A percentile compares a stretch with the other conserved stretches of the same genome.
Evolutionary conservation across 2,329 filamentous ascomycete genomes (phyloP).

Genomic region (Colletotrichum sp.): DNA sequence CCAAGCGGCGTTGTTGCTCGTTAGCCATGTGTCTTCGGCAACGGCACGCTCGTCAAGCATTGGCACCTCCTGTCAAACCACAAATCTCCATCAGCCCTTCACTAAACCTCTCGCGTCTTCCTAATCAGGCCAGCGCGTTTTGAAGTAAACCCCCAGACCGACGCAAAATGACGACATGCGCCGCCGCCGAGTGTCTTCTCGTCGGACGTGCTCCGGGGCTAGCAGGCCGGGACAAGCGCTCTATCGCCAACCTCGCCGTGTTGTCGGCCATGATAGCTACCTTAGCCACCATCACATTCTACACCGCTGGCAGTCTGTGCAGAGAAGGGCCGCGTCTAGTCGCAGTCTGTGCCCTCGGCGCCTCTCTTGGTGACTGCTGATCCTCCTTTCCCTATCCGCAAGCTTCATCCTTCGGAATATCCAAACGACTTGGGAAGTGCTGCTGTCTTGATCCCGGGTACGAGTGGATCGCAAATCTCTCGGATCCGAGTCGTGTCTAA

Average conservation of each 20-base stretch:
- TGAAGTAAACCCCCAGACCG: not conserved
- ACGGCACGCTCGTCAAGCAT: slow-evolving; percentile 1
- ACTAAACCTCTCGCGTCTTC: not conserved
- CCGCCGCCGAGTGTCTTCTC: not conserved
- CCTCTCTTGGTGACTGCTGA: not conserved
- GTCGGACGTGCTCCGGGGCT: not conserved
- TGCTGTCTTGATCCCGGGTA: not conserved
- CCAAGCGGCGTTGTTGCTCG: not conserved
- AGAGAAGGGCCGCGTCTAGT: not conserved
- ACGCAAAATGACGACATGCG: not conserved
- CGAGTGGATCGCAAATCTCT: not conserved
- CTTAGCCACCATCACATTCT: not conserved
- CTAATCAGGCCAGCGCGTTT: not conserved
- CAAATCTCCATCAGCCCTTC: not conserved
- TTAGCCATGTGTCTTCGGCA: not conserved
- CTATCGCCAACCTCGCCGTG: not conserved
- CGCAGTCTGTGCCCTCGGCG: slow-evolving; percentile 5
- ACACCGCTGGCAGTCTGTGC: not conserved
- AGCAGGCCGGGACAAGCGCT: not conserved
- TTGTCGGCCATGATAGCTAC: not conserved
- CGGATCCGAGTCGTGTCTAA: not conserved
- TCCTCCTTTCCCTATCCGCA: not conserved
- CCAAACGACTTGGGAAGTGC: not conserved
- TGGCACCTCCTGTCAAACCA: not conserved
- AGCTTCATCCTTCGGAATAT: not conserved